Base-by-base conservation (phyloP, 179 eudicot species). In the Drosera spatulata region DNA sequence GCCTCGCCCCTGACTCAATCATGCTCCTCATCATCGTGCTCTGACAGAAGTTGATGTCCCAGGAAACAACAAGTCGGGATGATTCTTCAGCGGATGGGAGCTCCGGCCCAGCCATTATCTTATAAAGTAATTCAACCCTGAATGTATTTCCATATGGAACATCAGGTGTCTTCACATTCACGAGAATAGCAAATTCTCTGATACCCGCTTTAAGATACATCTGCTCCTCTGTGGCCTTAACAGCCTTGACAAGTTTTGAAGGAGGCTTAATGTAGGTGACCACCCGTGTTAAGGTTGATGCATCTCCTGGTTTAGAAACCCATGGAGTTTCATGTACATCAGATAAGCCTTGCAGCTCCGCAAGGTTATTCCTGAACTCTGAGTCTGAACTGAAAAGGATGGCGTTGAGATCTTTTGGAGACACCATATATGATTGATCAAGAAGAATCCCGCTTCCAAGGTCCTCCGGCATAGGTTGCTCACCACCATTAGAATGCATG, bases 1-100 rank as follows among this genome's bases (percentile, higher is more conserved):
- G 88, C 42, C 79, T 79, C 42, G 95, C 88, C 62, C 98, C 98
- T 68, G 76, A 69, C 77, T 88, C 96, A 63, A 91, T 83, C 91
- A 91, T 84, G 64, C 95, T 85, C 77, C 79, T 85, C 89, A 91
- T 84, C 95, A 91, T 88, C 54, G 96, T 85, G 68, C 89, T 91
- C 74, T 91, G 98, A 41, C 78, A 65, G 65, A 91, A 88, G 72
- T 91, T 91, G 59, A 79, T 63, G 41, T 96, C 73, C 85, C 86
- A 91, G 5, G 98, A 88, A 64, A 84, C 56, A 22, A 80, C 86
- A 59, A 91, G 55, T 12, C 71, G 77, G 10, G 96, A 74, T 57
- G 85, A 80, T 65, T 79, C 87, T 55, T 91, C 87, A 62, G 86
- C 93, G 33, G 95, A 82, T 42, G 91, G 87, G 53, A 82, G 76